phyloP scores from a whole-genome alignment of 1,284 basidiomycete species.

The Cutaneotrichosporon cyanovorans region DNA sequence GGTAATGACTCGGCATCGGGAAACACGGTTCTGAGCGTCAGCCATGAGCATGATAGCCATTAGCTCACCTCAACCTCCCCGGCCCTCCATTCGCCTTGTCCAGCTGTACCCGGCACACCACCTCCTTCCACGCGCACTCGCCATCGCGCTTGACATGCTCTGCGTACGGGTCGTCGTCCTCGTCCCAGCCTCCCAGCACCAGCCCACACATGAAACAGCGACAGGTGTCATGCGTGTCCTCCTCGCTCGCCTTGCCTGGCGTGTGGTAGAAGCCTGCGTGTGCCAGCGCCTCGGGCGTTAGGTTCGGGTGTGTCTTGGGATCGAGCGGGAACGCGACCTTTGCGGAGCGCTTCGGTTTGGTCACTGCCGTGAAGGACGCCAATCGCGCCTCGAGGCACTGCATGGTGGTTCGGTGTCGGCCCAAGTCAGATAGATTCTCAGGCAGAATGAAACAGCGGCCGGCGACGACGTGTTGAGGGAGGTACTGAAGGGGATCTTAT shows the following conservation, averaged over 20 bases:
- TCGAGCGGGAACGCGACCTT: slow-evolving; percentile 37
- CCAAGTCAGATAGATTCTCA: neutral
- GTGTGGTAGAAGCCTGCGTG: slow-evolving; percentile 72
- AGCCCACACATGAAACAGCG: slow-evolving; percentile 69
- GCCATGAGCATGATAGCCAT: neutral
- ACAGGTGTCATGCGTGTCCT: slow-evolving; percentile 26
- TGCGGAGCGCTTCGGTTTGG: slow-evolving; percentile 23
- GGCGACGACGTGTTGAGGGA: neutral
- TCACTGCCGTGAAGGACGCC: slow-evolving; percentile 26
- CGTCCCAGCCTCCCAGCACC: slow-evolving; percentile 68
- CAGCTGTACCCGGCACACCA: slow-evolving; percentile 58
- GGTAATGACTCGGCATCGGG: slow-evolving; percentile 57
- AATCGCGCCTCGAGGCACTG: slow-evolving; percentile 32
- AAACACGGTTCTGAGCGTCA: slow-evolving; percentile 51
- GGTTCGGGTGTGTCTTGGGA: slow-evolving; percentile 41
- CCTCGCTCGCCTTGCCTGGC: slow-evolving; percentile 14
- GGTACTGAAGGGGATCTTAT: neutral
- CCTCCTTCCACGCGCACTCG: slow-evolving; percentile 67
- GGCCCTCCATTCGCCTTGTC: slow-evolving; percentile 19
- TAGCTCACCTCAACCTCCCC: slow-evolving; percentile 9
- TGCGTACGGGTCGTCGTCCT: slow-evolving; percentile 68
- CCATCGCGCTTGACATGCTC: slow-evolving; percentile 61
- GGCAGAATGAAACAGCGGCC: no score
- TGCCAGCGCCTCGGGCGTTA: slow-evolving; percentile 63
- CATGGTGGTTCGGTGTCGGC: slow-evolving; percentile 20